Conservation (phyloP, 345 rosid species). For the Ricinus communis region DNA sequence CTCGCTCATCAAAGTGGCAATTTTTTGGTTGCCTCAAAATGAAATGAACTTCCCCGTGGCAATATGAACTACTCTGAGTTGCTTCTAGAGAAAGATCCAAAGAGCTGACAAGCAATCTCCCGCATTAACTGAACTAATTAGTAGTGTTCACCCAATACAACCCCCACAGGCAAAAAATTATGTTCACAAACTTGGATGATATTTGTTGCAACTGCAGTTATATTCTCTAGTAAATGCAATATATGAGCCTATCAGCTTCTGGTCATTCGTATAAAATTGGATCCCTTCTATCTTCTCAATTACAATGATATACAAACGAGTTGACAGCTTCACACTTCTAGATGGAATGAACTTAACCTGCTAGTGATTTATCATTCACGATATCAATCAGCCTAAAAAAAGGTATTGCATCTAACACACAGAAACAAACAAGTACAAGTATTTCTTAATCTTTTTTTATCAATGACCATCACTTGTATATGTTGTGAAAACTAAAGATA, state of each 20-base stretch:
- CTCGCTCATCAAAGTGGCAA: slow-evolving; percentile 32
- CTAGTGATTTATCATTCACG: neutral
- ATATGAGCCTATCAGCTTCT: neutral
- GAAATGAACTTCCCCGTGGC: slow-evolving; percentile 16
- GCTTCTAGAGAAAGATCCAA: neutral
- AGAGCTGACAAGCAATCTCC: slow-evolving; percentile 4
- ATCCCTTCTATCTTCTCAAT: neutral
- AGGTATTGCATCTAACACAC: neutral
- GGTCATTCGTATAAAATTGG: neutral
- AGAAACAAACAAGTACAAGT: neutral
- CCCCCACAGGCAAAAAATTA: too few relatives aligned
- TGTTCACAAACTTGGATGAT: neutral
- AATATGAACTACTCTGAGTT: slow-evolving; percentile 12
- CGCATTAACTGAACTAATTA: neutral
- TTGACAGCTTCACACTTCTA: neutral
- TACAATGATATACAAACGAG: too few relatives aligned
- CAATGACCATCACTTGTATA: neutral
- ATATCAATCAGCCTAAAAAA: slow-evolving; percentile 6
- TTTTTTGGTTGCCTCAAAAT: slow-evolving; percentile 1
- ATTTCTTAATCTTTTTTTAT: neutral
- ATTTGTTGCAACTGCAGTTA: neutral
- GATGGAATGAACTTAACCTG: neutral
- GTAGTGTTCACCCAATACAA: neutral
- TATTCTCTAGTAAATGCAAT: neutral
- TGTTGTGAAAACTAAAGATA: neutral